Base-by-base conservation (phyloP, 805 yeast genomes). In the Allodekkera sacchari region DNA sequence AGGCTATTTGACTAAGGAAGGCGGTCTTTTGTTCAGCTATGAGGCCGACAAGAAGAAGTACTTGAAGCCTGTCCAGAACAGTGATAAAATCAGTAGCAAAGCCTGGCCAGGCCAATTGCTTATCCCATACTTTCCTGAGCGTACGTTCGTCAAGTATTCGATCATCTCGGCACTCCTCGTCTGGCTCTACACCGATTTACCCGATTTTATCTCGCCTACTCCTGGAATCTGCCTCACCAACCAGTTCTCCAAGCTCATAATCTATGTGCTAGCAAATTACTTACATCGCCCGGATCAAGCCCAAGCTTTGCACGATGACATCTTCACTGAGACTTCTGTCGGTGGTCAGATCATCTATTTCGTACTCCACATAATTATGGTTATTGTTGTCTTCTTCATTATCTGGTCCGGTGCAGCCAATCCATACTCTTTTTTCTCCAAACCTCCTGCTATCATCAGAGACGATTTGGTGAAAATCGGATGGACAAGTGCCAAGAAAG, bases 181-280 rank as follows among this genome's bases (percentile, higher is more conserved):
- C 12, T 92, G 98, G 97, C 68, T 92, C 37, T 92, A 88, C 56
- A 77, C 95, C 2, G 97, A 92, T 60, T 67, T 92, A 53, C 98
- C 98, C 2, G 95, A 85, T 50, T 70, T 65, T 45, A 63, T 85
- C 33, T 73, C 88, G 22, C 96, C 96, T 29, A 89, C 97, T 4
- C 97, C 97, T 0, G 96, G 96, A 16, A 68, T 77, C 35, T 81
- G 88, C 42, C 59, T 85, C 35, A 80, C 94, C 8, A 79, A 76
- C 46, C 72, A 74, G 43, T 35, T 75, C 18, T 58, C 69, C 5
- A 57, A 48, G 33, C 13, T 38, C 3, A 34, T 48, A 5, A 48
- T 55, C 10, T 37, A 43, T 17, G 15, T 62, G 2, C 46, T 66
- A 17, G 40, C 27, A 12, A 25, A 47, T 12, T 34, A 43, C 14